Conservation (phyloP, 2,329 filamentous ascomycete genomes). For the Coniochaeta hoffmannii region DNA sequence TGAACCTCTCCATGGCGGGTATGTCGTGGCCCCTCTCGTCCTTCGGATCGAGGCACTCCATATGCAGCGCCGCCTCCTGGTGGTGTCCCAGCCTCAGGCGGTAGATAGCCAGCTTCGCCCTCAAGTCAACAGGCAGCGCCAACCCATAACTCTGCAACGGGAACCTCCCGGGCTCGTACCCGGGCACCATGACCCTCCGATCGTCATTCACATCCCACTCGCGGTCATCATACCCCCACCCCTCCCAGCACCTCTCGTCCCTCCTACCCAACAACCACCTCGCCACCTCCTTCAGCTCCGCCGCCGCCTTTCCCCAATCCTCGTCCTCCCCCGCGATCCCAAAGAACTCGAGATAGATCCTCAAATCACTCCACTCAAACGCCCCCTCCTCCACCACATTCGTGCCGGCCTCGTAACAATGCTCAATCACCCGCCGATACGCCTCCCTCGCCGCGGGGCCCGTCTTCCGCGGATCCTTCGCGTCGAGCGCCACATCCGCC, state of each 20-base stretch:
- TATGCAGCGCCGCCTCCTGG: constrained; percentile 65
- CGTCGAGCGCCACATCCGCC: constrained; percentile 49
- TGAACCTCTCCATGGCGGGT: constrained; percentile 27
- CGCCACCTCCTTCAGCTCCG: constrained; percentile 62
- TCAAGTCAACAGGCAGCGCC: constrained; percentile 71
- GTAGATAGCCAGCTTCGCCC: constrained; percentile 76
- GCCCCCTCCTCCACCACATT: constrained; percentile 26
- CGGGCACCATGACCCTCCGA: constrained; percentile 55
- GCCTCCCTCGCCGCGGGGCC: constrained; percentile 36
- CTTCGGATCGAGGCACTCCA: constrained; percentile 62
- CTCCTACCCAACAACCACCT: constrained; percentile 77
- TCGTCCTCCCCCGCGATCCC: constrained; percentile 52
- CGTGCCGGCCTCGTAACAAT: constrained; percentile 26
- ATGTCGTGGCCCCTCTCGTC: constrained; percentile 37
- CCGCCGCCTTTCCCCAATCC: constrained; percentile 58
- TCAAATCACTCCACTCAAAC: constrained; percentile 71
- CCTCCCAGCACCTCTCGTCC: constrained; percentile 72
- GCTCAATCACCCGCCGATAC: constrained; percentile 39
- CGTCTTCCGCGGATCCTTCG: constrained; percentile 33
- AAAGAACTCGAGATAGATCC: constrained; percentile 78
- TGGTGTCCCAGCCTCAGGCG: constrained; percentile 63
- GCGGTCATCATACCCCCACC: constrained; percentile 63
- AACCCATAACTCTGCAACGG: constrained; percentile 57
- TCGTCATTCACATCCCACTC: constrained; percentile 78
- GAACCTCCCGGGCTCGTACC: constrained; percentile 50